Base-by-base conservation (phyloP, 2,329 filamentous ascomycete genomes). In the Intubia oerlemansii region DNA sequence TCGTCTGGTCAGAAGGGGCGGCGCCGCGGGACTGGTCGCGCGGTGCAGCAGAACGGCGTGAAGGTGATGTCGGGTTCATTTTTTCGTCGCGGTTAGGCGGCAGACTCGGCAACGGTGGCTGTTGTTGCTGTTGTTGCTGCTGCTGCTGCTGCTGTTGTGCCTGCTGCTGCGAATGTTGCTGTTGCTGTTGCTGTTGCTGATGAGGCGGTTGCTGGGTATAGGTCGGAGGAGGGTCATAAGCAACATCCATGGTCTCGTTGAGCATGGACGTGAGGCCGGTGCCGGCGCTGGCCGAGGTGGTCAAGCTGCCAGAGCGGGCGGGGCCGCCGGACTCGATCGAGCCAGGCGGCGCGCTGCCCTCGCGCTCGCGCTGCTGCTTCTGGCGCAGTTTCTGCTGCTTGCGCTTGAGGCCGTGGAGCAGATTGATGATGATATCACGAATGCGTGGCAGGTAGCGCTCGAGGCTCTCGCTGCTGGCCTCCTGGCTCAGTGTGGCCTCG, bases 351-450 rank as follows among this genome's bases (percentile, higher is more conserved):
- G 63, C 57, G 42, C 68, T 73, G 40, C 59, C 65, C 52, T 61
- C 59, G 31, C 56, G 61, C 9, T 73, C 67, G 32, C 62, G 56
- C 4, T 56, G 49, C 39, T 71, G 64, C 37, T 64, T 70, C 42
- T 72, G 67, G 17, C 69, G 57, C 42, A 98, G 53, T 42, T 82
- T 80, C 44, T 91, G 84, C 47, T 98, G 88, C 50, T 98, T 98
- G 50, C 85, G 75, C 57, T 98, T 98, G 37, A 98, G 54, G 3
- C 88, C 88, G 47, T 98, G 88, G 7, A 98, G 64, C 17, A 98
- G 60, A 46, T 91, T 93, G 50, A 98, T 95, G 46, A 98, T 98
- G 43, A 98, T 98, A 49, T 98, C 88, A 42, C 88, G 73, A 48
- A 98, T 98, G 34, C 78, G 70, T 1, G 88, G 88, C 18, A 98